Conservation (phyloP, 2,329 filamentous ascomycete genomes). For the Botrytis sinoallii region DNA sequence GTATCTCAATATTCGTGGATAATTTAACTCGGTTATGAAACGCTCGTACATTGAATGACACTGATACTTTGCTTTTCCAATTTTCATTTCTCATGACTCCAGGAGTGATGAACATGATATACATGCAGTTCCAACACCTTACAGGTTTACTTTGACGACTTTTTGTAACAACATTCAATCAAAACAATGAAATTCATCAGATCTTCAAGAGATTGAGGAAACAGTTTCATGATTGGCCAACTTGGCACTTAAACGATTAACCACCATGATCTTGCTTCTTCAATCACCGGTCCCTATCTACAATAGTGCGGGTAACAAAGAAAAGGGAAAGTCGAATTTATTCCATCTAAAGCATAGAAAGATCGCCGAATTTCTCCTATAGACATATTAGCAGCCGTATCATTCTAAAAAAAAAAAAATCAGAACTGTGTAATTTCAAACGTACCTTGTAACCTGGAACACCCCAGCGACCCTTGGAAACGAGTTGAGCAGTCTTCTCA, state of each 20-base stretch:
- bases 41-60: neutral
- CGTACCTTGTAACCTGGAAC: conserved; percentile 98
- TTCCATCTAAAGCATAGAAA: conserved; percentile 78
- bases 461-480: conserved; percentile 97
- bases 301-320: conserved; percentile 66
- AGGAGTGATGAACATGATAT: neutral
- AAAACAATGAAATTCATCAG: neutral
- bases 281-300: conserved; percentile 50
- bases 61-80: neutral
- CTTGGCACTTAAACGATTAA: conserved; percentile 18
- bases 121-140: neutral
- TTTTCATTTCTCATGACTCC: neutral
- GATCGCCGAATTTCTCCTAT: conserved; percentile 98
- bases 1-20: neutral
- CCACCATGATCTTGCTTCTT: conserved; percentile 24
- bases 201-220: neutral
- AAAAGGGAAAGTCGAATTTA: conserved; percentile 29
- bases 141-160: neutral
- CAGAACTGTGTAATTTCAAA: conserved; percentile 24
- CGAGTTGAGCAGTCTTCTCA: conserved; percentile 90
- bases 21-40: neutral
- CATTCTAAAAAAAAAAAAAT: neutral
- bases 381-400: conserved; percentile 45
- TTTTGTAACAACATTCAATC: neutral
- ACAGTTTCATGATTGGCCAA: conserved; percentile 15